Evolutionary conservation across 2,329 filamentous ascomycete species (phyloP), one percentile per base, ranked within the genome.

Genomic region (Fusarium sp.): DNA sequence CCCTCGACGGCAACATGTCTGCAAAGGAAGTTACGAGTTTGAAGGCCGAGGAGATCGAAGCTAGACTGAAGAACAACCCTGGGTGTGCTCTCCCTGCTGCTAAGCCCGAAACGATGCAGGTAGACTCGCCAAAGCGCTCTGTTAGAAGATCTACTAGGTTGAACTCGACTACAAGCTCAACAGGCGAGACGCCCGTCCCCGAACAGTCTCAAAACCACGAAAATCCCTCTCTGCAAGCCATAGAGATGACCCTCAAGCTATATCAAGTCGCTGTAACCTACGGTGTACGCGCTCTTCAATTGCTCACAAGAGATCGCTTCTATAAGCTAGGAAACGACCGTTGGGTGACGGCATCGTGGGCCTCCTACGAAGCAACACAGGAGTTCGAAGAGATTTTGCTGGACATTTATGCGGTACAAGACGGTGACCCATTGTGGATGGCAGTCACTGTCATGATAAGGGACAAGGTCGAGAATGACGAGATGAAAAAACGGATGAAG

Each of bases 201-300:
- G 13, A 14, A 34, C 10, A 37, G 34, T 16, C 3, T 12, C 34
- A 34, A 18, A n/a, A 11, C 18, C 14, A 31, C 2, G 18, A n/a
- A 12, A 37, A n/a, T 3, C 34, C 34, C 34, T 18, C 34, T n/a
- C 18, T 37, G 18, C 34, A 37, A 6, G 18, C 34, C 9, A 37
- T 11, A 2, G 55, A 62, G 1, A 64, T 77, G 10, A 52, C 68
- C 16, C 49, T 77, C 8, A 65, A 68, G 0, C 61, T 80, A 21
- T 82, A 79, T 72, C 55, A 76, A 39, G 76, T 80, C 51, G 81
- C 80, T 0, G 75, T 79, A 50, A 79, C 78, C 53, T 81, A 77
- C 62, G 68, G 77, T 14, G 75, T 81, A 4, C 69, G 75, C 2
- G 63, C 76, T 0, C 77, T 82, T 1, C 72, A 73, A 59, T 66